Evolutionary conservation across 23 red algal genomes (phyloP).

Genomic region (Gracilaria caudata): DNA sequence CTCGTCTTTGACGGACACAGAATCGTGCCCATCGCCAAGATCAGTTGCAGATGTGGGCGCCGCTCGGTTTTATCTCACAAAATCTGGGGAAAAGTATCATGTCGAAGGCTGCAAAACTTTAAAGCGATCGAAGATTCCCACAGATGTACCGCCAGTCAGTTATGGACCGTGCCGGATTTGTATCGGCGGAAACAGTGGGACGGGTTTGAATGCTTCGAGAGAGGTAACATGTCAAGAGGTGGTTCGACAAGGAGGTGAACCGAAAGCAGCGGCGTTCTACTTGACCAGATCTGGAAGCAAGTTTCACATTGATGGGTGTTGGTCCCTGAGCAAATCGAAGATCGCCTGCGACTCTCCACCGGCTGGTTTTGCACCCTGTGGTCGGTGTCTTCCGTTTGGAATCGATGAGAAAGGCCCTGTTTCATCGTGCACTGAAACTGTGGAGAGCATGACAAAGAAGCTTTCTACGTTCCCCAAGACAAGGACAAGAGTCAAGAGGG

Average conservation of each 20-base stretch:
- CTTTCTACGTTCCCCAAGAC: neutral
- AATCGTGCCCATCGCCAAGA: neutral
- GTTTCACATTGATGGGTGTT: conserved; percentile 1
- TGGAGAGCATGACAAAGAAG: neutral
- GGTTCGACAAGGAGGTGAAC: neutral
- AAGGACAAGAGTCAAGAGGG: neutral
- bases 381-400: neutral
- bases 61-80: neutral
- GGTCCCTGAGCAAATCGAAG: neutral
- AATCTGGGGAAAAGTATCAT: neutral
- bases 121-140: neutral
- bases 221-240: neutral
- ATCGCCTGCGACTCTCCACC: neutral
- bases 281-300: neutral
- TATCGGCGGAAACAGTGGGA: neutral
- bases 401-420: neutral
- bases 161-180: neutral
- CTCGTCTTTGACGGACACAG: neutral
- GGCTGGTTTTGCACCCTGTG: neutral
- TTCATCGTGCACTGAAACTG: neutral
- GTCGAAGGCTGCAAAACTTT: neutral
- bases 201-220: neutral
- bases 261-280: neutral
- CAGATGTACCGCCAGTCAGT: neutral
- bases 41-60: neutral